These are phyloP conservation scores for Chaetomiaceae sp. DNA, from an alignment of 2,329 filamentous ascomycete species.

Conservation along the genomic window DNA sequence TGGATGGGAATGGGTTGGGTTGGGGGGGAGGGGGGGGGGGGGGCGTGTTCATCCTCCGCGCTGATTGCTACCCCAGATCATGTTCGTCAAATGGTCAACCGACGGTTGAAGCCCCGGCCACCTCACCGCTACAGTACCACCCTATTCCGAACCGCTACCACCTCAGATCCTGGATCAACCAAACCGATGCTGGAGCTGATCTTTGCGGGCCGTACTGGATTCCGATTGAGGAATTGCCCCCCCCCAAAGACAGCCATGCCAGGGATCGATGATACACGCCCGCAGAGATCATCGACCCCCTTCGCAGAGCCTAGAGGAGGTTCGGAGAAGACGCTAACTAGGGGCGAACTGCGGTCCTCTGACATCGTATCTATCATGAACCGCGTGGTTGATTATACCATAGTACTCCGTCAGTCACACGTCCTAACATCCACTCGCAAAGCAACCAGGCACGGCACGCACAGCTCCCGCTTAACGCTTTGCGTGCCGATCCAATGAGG, in stretches of 20 bases:
- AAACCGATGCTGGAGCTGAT: constrained; percentile 7
- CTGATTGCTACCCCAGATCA: constrained; percentile 12
- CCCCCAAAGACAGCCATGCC: background rate
- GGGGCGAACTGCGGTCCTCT: too few relatives aligned
- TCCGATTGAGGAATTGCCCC: background rate
- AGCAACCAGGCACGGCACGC: constrained; percentile 6
- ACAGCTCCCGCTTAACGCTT: background rate
- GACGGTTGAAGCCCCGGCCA: constrained; percentile 7
- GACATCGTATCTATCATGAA: background rate
- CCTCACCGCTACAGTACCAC: constrained; percentile 11
- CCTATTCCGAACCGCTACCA: constrained; percentile 18
- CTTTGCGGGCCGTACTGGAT: background rate
- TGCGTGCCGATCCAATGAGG: constrained; percentile 2
- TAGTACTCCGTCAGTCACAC: background rate
- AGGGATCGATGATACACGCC: background rate
- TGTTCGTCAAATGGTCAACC: background rate
- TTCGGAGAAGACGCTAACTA: background rate
- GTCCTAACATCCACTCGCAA: constrained; percentile 1
- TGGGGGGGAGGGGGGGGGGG: too few relatives aligned
- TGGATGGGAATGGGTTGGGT: too few relatives aligned
- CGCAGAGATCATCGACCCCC: background rate
- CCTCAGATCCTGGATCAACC: constrained; percentile 22
- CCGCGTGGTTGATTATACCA: too few relatives aligned
- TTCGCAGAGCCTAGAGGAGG: background rate
- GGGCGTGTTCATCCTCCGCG: constrained; percentile 5